Conservation (phyloP, 176 grass and related monocot genomes). For the Oryza meridionalis region DNA sequence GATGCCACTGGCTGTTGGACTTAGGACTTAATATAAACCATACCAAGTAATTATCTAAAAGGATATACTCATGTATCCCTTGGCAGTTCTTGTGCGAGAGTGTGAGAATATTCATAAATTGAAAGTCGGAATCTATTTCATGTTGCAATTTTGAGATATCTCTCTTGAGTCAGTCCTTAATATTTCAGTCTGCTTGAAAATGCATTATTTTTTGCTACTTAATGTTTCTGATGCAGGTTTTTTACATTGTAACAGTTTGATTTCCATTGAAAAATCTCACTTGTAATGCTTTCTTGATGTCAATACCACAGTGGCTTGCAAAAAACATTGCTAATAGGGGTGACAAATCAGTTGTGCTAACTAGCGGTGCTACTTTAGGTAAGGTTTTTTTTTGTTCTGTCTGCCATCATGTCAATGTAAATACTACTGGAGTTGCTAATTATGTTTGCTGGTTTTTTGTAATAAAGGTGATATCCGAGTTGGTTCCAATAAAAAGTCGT, state of each 20-base stretch:
- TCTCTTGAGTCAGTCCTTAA: slow-evolving; percentile 15
- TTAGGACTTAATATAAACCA: slow-evolving; percentile 25
- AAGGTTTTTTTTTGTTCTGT: slow-evolving; percentile 17
- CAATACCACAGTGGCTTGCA: slow-evolving; percentile 68
- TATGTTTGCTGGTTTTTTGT: slow-evolving; percentile 39
- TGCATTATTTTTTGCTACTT: slow-evolving; percentile 20
- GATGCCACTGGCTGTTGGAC: slow-evolving; percentile 22
- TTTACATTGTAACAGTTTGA: slow-evolving; percentile 20
- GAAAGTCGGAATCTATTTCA: slow-evolving; percentile 7
- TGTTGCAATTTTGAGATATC: slow-evolving; percentile 23
- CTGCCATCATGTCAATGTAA: slow-evolving; percentile 20
- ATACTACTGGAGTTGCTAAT: slow-evolving; percentile 31
- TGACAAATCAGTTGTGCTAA: slow-evolving; percentile 57
- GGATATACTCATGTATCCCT: not conserved
- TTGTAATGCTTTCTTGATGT: slow-evolving; percentile 36
- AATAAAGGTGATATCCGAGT: slow-evolving; percentile 48
- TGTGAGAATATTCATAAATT: not conserved
- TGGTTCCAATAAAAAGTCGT: slow-evolving; percentile 46
- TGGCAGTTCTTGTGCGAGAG: slow-evolving; percentile 2
- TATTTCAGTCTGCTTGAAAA: slow-evolving; percentile 20
- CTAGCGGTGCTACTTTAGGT: slow-evolving; percentile 54
- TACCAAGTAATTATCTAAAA: not conserved
- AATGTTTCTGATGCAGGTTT: slow-evolving; percentile 25
- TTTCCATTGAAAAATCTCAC: slow-evolving; percentile 7
- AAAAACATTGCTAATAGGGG: slow-evolving; percentile 71